Percentiles rank a stretch among this genome's conserved stretches.
These are phyloP conservation scores for Hypoxylon rubiginosum DNA, from an alignment of 2,329 filamentous ascomycete species.

Conservation along the genomic window DNA sequence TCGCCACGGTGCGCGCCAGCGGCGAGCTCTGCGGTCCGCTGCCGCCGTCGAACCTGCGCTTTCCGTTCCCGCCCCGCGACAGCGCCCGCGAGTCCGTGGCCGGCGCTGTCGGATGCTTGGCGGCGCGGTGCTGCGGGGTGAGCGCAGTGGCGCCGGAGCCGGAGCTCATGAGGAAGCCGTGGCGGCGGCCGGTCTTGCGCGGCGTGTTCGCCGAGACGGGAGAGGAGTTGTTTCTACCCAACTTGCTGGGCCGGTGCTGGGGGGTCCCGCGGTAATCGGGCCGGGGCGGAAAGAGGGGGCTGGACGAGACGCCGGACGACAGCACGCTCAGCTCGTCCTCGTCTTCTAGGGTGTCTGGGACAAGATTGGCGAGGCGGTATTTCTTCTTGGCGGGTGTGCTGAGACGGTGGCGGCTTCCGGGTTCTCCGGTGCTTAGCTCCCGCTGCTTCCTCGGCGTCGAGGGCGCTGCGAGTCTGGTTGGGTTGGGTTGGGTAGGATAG, in stretches of 20 bases:
- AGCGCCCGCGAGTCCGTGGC: conserved; percentile 43
- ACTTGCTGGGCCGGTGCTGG: neutral
- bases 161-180: conserved; percentile 18
- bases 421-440: conserved; percentile 3
- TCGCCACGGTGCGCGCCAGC: conserved; percentile 43
- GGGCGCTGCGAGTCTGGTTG: conserved; percentile 6
- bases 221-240: no score
- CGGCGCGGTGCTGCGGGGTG: neutral
- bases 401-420: conserved; percentile 10
- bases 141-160: neutral
- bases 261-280: neutral
- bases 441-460: conserved; percentile 33
- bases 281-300: conserved; percentile 25
- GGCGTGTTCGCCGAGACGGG: conserved; percentile 21
- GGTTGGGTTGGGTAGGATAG: neutral
- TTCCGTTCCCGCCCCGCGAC: conserved; percentile 11
- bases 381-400: conserved; percentile 29
- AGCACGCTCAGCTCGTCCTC: conserved; percentile 47
- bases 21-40: conserved; percentile 49
- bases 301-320: conserved; percentile 28
- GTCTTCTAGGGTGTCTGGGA: conserved; percentile 42
- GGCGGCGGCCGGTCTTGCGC: conserved; percentile 25
- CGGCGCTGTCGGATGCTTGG: conserved; percentile 28
- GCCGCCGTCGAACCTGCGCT: conserved; percentile 14
- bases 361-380: conserved; percentile 43